Evolutionary conservation across 192 early-diverging fungal species (phyloP).

Genomic region (Geranomyces variabilis): DNA sequence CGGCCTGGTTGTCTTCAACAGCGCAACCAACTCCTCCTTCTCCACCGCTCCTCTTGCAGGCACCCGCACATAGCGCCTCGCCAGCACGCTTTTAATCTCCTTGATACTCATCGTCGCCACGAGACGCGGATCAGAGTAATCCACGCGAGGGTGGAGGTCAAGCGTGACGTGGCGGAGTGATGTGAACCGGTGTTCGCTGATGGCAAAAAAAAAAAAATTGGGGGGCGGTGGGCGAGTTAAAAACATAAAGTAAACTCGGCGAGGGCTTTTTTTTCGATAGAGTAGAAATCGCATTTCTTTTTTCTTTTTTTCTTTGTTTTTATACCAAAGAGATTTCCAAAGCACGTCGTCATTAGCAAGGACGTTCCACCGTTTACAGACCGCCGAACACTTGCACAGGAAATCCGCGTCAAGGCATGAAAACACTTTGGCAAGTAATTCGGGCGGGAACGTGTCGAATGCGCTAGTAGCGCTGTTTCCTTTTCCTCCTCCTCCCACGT

Average conservation of each 20-base stretch:
- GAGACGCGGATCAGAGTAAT: slow-evolving; percentile 30
- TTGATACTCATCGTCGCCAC: slow-evolving; percentile 23
- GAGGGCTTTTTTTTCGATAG: background rate
- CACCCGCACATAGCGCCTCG: slow-evolving; percentile 23
- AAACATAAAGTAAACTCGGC: no score
- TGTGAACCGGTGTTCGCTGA: slow-evolving; percentile 32
- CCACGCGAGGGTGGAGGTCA: slow-evolving; percentile 38
- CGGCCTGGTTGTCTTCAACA: slow-evolving; percentile 13
- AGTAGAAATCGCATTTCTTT: background rate
- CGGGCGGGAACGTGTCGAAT: slow-evolving; percentile 16
- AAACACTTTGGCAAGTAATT: slow-evolving; percentile 9
- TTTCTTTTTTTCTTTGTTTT: no score
- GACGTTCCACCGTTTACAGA: slow-evolving; percentile 10
- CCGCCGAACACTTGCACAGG: background rate
- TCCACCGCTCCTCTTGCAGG: slow-evolving; percentile 15
- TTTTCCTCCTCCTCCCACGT: no score
- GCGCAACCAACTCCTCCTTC: slow-evolving; percentile 9
- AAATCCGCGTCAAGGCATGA: slow-evolving; percentile 13
- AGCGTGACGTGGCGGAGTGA: slow-evolving; percentile 27
- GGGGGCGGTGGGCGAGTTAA: background rate
- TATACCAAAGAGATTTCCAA: slow-evolving; percentile 30
- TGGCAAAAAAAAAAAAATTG: background rate
- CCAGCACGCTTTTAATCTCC: slow-evolving; percentile 39
- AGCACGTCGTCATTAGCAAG: slow-evolving; percentile 16
- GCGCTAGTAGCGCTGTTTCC: no score